phyloP scores from a whole-genome alignment of 768 basidiomycete species.

The Trametes villosa region DNA sequence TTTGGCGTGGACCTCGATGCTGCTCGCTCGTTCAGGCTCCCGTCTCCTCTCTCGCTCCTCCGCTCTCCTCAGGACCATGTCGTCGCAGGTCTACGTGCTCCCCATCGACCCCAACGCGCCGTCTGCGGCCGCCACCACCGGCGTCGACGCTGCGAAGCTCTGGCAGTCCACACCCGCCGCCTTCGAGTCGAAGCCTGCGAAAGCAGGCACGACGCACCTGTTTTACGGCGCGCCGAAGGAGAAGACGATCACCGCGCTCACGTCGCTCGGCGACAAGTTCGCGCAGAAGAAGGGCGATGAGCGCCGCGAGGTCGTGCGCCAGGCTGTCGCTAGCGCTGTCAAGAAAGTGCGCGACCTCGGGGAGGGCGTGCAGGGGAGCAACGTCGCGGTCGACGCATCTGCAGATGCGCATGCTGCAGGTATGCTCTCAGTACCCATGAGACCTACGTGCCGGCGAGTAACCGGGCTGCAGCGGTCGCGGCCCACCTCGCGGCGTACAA shows the following conservation, averaged over 20 bases:
- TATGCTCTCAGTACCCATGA: slow-evolving; percentile 35
- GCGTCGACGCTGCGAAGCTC: slow-evolving; percentile 51
- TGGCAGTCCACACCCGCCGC: slow-evolving; percentile 55
- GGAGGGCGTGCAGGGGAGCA: slow-evolving; percentile 56
- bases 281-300: slow-evolving; percentile 34
- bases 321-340: slow-evolving; percentile 72
- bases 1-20: no score
- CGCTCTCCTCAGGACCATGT: slow-evolving; percentile 8
- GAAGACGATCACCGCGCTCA: slow-evolving; percentile 28
- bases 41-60: slow-evolving; percentile 10
- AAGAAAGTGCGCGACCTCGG: slow-evolving; percentile 64
- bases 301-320: slow-evolving; percentile 69
- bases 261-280: slow-evolving; percentile 30
- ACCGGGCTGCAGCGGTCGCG: slow-evolving; percentile 62
- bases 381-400: slow-evolving; percentile 65
- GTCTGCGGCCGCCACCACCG: slow-evolving; percentile 35
- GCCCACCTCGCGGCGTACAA: slow-evolving; percentile 76
- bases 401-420: slow-evolving; percentile 79
- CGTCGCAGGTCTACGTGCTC: slow-evolving; percentile 42
- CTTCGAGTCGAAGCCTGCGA: slow-evolving; percentile 46
- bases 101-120: slow-evolving; percentile 55
- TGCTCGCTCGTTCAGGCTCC: background rate
- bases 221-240: slow-evolving; percentile 50
- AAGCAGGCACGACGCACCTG: slow-evolving; percentile 64
- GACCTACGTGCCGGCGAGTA: slow-evolving; percentile 5